A percentile compares a stretch with the other conserved stretches of the same genome.
Conservation (phyloP, 441 rosid genomes). For the Hura crepitans region DNA sequence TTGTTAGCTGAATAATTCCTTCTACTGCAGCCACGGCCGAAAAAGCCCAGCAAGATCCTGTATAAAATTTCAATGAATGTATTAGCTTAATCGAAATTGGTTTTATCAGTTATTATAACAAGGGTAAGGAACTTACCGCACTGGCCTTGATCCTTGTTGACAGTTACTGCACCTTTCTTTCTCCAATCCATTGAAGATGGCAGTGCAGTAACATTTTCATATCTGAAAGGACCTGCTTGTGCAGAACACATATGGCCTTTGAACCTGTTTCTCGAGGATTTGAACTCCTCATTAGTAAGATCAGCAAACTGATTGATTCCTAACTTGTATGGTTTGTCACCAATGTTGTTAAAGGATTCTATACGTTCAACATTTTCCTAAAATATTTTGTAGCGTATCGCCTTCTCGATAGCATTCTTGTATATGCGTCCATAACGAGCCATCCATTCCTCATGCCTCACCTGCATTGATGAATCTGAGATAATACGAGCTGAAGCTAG, state of each 20-base stretch:
- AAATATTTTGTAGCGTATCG: background rate
- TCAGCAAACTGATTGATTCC: conserved; percentile 13
- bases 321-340: background rate
- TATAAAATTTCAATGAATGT: background rate
- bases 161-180: conserved; percentile 52
- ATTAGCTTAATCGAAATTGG: too few relatives aligned
- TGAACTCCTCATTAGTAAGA: conserved; percentile 14
- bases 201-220: conserved; percentile 32
- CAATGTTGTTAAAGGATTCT: background rate
- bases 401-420: background rate
- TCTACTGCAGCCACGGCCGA: conserved; percentile 4
- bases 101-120: too few relatives aligned
- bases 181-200: conserved; percentile 63
- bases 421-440: too few relatives aligned
- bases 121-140: conserved; percentile 42
- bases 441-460: too few relatives aligned
- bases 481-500: too few relatives aligned
- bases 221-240: conserved; percentile 33
- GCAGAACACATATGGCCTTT: conserved; percentile 14
- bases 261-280: conserved; percentile 11
- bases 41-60: conserved; percentile 4
- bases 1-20: background rate
- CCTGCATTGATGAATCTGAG: too few relatives aligned
- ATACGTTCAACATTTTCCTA: conserved; percentile 4
- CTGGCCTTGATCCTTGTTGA: conserved; percentile 62